phyloP scores from a whole-genome alignment of 495 filamentous ascomycete species.

The Pseudevernia furfuracea region DNA sequence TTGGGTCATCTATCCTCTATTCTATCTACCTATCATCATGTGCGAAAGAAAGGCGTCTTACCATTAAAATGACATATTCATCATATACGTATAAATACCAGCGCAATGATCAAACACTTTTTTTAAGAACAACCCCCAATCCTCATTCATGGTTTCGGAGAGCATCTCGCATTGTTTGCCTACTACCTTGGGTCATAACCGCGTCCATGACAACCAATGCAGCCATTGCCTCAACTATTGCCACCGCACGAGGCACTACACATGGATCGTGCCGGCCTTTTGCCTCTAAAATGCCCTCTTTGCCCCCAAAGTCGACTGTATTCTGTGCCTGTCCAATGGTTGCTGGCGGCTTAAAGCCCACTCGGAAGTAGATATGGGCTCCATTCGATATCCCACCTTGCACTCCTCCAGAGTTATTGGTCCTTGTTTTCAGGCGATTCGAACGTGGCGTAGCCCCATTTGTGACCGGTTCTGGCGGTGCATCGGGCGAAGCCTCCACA shows the following conservation, averaged over 20 bases:
- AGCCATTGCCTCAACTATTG: slow-evolving; percentile 96
- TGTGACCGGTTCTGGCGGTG: slow-evolving; percentile 22
- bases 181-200: slow-evolving; percentile 75
- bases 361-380: slow-evolving; percentile 86
- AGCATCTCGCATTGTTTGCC: slow-evolving; percentile 32
- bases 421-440: slow-evolving; percentile 69
- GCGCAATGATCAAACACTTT: background rate
- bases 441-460: slow-evolving; percentile 38
- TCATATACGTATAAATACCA: background rate
- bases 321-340: slow-evolving; percentile 90
- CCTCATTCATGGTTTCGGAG: slow-evolving; percentile 3
- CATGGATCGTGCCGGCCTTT: slow-evolving; percentile 97
- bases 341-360: slow-evolving; percentile 92
- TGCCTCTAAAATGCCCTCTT: slow-evolving; percentile 73
- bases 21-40: background rate
- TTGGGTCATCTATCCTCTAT: background rate
- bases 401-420: slow-evolving; percentile 94
- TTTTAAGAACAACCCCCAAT: background rate
- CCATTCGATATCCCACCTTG: slow-evolving; percentile 97
- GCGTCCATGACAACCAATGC: slow-evolving; percentile 86
- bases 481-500: slow-evolving; percentile 27
- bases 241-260: slow-evolving; percentile 87
- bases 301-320: slow-evolving; percentile 71
- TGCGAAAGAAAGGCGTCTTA: background rate
- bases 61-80: background rate